These are phyloP conservation scores for Epichloe coenophiala DNA, from an alignment of 2,329 filamentous ascomycete genomes.

Conservation along the genomic window DNA sequence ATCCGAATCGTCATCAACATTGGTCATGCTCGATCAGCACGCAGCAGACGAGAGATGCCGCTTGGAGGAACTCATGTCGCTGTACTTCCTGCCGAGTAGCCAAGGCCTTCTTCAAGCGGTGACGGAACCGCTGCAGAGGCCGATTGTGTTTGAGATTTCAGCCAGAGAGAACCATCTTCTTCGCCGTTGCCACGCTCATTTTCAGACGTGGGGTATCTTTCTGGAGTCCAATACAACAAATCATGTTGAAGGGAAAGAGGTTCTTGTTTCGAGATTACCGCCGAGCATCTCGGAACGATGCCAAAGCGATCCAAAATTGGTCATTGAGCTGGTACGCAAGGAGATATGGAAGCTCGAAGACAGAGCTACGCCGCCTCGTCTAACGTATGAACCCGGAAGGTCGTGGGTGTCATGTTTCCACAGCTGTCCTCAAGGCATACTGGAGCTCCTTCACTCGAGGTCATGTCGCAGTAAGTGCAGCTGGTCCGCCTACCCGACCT, in stretches of 20 bases:
- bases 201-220: conserved; percentile 61
- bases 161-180: conserved; percentile 48
- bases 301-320: conserved; percentile 52
- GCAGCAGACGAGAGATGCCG: conserved; percentile 82
- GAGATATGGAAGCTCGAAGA: conserved; percentile 59
- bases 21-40: conserved; percentile 84
- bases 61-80: conserved; percentile 56
- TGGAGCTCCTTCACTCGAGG: conserved; percentile 64
- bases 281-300: conserved; percentile 65
- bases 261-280: conserved; percentile 46
- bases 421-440: conserved; percentile 58
- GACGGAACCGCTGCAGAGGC: conserved; percentile 30
- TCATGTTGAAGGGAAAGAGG: conserved; percentile 20
- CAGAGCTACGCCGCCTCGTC: conserved; percentile 11
- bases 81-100: conserved; percentile 27
- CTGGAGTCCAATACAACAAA: conserved; percentile 32
- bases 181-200: conserved; percentile 35
- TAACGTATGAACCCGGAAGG: conserved; percentile 5
- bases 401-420: conserved; percentile 50
- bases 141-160: conserved; percentile 53
- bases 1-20: conserved; percentile 26
- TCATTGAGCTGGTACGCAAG: conserved; percentile 60
- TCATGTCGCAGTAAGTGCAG: conserved; percentile 50
- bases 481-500: background rate
- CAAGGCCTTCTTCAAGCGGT: conserved; percentile 10